Conservation (phyloP, 2,329 filamentous ascomycete species). For the Ophiostoma sp. region DNA sequence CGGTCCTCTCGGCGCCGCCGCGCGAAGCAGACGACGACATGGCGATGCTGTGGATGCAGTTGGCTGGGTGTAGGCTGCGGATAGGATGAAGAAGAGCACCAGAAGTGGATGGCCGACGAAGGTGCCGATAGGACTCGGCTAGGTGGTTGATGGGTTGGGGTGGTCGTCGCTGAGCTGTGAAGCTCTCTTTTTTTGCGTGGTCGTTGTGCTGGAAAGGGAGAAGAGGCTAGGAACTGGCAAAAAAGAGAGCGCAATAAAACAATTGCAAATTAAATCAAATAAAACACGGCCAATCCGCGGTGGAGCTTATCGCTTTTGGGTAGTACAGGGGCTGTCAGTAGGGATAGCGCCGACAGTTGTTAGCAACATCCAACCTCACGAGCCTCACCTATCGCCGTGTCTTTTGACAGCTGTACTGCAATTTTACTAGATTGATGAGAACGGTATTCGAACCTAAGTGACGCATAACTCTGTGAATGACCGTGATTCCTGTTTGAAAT, state of each 20-base stretch:
- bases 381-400: background rate
- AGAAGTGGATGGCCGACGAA: background rate
- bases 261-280: slow-evolving; percentile 10
- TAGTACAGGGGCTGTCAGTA: background rate
- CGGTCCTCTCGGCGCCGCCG: slow-evolving; percentile 49
- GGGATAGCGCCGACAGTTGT: background rate
- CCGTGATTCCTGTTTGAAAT: background rate
- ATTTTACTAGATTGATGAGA: background rate
- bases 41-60: slow-evolving; percentile 11
- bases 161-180: slow-evolving; percentile 3
- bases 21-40: slow-evolving; percentile 41
- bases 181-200: background rate
- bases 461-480: background rate
- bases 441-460: background rate
- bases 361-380: background rate
- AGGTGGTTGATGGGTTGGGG: background rate
- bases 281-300: background rate
- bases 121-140: background rate
- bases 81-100: background rate
- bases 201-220: slow-evolving; percentile 14
- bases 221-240: slow-evolving; percentile 8
- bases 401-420: background rate
- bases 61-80: background rate
- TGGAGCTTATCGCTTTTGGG: background rate
- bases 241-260: slow-evolving; percentile 18